Conservation (phyloP, 306 rosid species). For the Corylus americana region DNA sequence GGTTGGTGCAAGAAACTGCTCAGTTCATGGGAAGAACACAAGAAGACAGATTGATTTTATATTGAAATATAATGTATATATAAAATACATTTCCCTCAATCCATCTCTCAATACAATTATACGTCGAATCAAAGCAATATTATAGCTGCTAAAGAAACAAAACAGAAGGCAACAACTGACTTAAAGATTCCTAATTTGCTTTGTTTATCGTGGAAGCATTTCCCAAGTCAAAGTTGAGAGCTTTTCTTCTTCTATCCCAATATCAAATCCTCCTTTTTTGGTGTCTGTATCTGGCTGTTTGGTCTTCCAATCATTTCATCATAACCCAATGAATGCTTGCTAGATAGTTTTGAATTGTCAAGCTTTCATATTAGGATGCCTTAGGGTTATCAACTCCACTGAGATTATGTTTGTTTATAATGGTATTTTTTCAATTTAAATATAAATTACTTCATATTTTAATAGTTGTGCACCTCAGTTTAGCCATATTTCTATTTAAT, state of each 20-base stretch:
- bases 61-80: background rate
- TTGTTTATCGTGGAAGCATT: conserved; percentile 30
- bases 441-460: background rate
- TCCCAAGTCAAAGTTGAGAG: conserved; percentile 41
- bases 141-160: conserved; percentile 12
- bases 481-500: too few species aligned
- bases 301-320: conserved; percentile 9
- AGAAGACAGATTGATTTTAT: background rate
- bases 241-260: conserved; percentile 10
- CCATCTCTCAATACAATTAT: conserved; percentile 26
- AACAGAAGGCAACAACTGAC: conserved; percentile 22
- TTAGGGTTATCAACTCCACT: background rate
- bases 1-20: conserved; percentile 29
- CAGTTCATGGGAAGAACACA: conserved; percentile 32
- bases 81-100: background rate
- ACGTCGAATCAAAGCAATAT: conserved; percentile 47
- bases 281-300: conserved; percentile 31
- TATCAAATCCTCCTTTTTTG: conserved; percentile 22
- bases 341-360: background rate
- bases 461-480: background rate
- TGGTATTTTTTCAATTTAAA: background rate
- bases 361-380: background rate
- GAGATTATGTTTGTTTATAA: background rate
- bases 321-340: background rate
- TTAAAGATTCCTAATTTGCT: conserved; percentile 27